phyloP scores from a whole-genome alignment of 192 early-diverging fungal genomes.

The Glomus cerebriforme region DNA sequence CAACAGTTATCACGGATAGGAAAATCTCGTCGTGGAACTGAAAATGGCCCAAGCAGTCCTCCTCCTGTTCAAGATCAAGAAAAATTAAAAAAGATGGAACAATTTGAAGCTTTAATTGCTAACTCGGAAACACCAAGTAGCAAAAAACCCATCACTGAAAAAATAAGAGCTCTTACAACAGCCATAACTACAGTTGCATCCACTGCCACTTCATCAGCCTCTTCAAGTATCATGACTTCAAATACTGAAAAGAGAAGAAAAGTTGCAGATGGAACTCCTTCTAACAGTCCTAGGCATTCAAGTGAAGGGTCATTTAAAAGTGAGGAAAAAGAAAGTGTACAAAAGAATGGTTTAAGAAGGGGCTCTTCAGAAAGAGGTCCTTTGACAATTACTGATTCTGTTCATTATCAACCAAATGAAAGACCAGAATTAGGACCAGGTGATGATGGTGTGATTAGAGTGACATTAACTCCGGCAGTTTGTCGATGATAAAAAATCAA shows the following conservation, averaged over 20 bases:
- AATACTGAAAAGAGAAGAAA: constrained; percentile 3
- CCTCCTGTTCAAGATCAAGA: background rate
- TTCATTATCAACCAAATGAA: constrained; percentile 29
- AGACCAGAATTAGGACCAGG: constrained; percentile 1
- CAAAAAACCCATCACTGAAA: constrained; percentile 12
- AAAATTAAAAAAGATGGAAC: constrained; percentile 26
- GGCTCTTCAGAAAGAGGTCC: background rate
- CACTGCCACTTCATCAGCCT: background rate
- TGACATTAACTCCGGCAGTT: constrained; percentile 27
- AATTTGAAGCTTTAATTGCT: constrained; percentile 27
- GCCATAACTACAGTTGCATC: background rate
- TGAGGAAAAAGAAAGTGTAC: background rate
- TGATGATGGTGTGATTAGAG: constrained; percentile 24
- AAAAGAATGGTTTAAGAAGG: background rate
- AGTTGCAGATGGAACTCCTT: background rate
- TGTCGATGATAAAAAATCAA: constrained; percentile 18
- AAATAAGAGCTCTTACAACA: background rate
- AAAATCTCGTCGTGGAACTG: background rate
- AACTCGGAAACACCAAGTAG: background rate
- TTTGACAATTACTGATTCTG: constrained; percentile 7
- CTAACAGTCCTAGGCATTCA: background rate
- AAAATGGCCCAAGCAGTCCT: background rate
- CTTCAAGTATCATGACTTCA: background rate
- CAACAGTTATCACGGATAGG: background rate
- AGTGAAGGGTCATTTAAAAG: background rate